Evolutionary conservation across 2,329 filamentous ascomycete genomes (phyloP), one percentile per base, ranked within the genome.

Genomic region (Periconia sp.): DNA sequence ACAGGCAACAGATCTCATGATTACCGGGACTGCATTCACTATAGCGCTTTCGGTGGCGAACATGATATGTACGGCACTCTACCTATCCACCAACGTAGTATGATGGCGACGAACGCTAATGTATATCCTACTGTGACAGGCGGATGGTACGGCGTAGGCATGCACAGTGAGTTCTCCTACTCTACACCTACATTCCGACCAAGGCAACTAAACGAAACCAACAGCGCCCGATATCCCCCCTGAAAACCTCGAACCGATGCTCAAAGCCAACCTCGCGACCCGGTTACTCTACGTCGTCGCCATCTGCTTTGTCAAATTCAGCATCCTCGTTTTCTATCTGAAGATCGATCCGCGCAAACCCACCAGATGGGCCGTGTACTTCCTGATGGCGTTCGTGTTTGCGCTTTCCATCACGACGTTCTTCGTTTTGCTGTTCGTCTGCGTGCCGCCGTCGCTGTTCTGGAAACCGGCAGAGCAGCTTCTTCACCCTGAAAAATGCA

Each of bases 261-360:
- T 54, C 9, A 54, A 54, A 33, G 42, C 46, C 11, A 54, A 54
- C 18, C 30, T 50, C 6, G 52, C 52, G n/a, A 54, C 46, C 3
- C 52, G 52, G 11, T 42, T 54, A 20, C 41, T 54, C 23, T 54
- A 54, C 37, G 41, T 49, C 10, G 42, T 42, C 14, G 47, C 47
- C 18, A 44, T 54, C 13, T 44, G 41, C 10, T 47, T 54, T 15
- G 52, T 54, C 41, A 54, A 54, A 20, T 46, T 42, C 35, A 54
- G 52, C 42, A 54, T 54, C 27, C 47, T 54, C 14, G 33, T 50
- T n/a, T 54, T 54, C 33, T 54, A 54, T 42, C 11, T 42, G 20
- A 48, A 47, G 11, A 48, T 54, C n/a, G 52, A 54, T 31, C 52
- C 17, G 14, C 52, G 52, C 19, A 54, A 47, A 33, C 17, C 27